Percentiles rank a stretch among this genome's conserved stretches.
These are phyloP conservation scores for Pugionium cornutum DNA, from an alignment of 345 rosid genomes.

Conservation along the genomic window DNA sequence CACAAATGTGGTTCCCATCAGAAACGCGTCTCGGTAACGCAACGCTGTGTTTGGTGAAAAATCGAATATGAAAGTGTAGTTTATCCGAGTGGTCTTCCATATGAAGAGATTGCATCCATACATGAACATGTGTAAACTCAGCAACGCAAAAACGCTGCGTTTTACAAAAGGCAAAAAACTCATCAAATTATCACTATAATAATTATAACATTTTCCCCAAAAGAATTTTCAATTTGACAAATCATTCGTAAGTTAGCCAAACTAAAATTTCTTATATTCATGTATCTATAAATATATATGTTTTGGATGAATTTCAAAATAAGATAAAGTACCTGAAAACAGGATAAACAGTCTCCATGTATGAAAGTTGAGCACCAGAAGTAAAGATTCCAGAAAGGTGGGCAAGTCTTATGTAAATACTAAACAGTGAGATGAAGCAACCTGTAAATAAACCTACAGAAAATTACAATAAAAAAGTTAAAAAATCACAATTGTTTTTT, in stretches of 20 bases:
- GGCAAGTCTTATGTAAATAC: conserved; percentile 72
- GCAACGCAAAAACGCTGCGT: conserved; percentile 79
- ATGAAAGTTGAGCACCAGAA: conserved; percentile 47
- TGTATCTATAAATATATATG: too few species aligned
- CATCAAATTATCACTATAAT: too few species aligned
- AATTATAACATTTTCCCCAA: too few species aligned
- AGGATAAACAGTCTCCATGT: conserved; percentile 85
- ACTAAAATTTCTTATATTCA: too few species aligned
- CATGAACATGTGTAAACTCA: conserved; percentile 91
- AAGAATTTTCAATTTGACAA: too few species aligned
- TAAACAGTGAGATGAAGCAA: conserved; percentile 75
- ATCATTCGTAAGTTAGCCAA: too few species aligned
- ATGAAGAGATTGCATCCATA: conserved; percentile 86
- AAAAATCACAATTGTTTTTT: not conserved
- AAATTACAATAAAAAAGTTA: not conserved
- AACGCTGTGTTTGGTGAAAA: conserved; percentile 73
- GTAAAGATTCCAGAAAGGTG: conserved; percentile 75
- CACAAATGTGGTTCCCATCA: conserved; percentile 88
- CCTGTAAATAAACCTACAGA: conserved; percentile 86
- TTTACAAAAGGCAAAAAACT: not conserved
- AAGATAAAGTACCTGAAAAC: conserved; percentile 70
- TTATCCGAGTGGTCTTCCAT: conserved; percentile 86
- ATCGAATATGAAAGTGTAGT: conserved; percentile 84
- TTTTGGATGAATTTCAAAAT: too few species aligned
- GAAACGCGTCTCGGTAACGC: conserved; percentile 83